Evolutionary conservation across 306 rosid genomes (phyloP), one percentile per base, ranked within the genome.

Genomic region (Inga oerstediana): DNA sequence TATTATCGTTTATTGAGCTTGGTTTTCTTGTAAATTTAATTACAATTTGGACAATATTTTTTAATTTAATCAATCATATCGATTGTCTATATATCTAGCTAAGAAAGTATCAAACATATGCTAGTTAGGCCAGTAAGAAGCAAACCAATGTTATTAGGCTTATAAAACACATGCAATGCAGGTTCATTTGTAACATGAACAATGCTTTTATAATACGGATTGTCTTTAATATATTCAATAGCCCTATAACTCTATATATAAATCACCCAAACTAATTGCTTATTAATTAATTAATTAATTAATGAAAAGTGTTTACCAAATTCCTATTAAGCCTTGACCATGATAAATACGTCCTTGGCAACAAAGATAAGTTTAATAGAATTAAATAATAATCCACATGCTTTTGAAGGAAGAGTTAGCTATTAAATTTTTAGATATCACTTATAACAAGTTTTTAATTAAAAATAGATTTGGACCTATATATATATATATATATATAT

Each of bases 91-190:
- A 14, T 49, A 32, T 65, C n/a, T 58, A 54, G 10, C n/a, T 30
- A 32, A 32, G 43, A 30, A 14, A 32, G 24, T 22, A n/a, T 59
- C 12, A 59, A n/a, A n/a, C 10, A 7, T 61, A 32, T 65, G 68
- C 34, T 24, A 62, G 5, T 62, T 84, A 24, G 46, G 32, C 48
- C 34, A 61, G 67, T 64, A 71, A 41, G 64, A 45, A n/a, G 49
- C 85, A 72, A 43, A 59, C 71, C 64, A 72, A 27, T 24, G 39
- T 45, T 72, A 20, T 45, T 72, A 45, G 76, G 76, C 59, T 44
- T 71, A 44, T 22, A 22, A 39, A 44, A 71, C 79, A 69, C 62
- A 64, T 43, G 37, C 58, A 73, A 19, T 83, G 56, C 75, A 73
- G 75, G 54, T 19, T n/a, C 14, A 12, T 73, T 20, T 12, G 24